phyloP scores from a whole-genome alignment of 2,329 filamentous ascomycete genomes.

The Botryosphaeria dothidea region DNA sequence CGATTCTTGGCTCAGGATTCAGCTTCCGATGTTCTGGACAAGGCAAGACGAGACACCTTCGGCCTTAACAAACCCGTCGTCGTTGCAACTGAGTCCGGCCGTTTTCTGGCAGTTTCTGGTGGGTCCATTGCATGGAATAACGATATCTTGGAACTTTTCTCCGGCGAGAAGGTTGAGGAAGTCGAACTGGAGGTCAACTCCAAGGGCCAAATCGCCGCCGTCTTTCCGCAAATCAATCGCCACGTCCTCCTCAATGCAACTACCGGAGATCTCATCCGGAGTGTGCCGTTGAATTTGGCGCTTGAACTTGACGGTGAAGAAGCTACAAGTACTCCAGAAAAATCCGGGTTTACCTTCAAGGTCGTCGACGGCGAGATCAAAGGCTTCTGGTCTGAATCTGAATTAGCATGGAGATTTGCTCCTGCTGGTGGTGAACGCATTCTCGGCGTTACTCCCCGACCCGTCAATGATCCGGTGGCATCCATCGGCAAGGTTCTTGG shows the following conservation, averaged over 20 bases:
- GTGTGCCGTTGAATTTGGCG: background rate
- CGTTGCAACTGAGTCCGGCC: conserved; percentile 75
- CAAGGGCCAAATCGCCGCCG: conserved; percentile 12
- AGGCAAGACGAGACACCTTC: conserved; percentile 70
- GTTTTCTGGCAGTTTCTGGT: conserved; percentile 74
- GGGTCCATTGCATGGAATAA: conserved; percentile 76
- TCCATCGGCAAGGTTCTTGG: conserved; percentile 94
- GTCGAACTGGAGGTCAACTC: background rate
- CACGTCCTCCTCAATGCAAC: conserved; percentile 16
- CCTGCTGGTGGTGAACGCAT: conserved; percentile 68
- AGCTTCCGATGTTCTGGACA: conserved; percentile 38
- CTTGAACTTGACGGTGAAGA: background rate
- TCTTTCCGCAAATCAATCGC: conserved; percentile 6
- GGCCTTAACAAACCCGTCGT: conserved; percentile 86
- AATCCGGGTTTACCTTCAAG: conserved; percentile 29
- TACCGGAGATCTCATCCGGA: conserved; percentile 6
- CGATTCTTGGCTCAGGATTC: conserved; percentile 66
- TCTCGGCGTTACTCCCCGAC: conserved; percentile 65
- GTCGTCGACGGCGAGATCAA: conserved; percentile 34
- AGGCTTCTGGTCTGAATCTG: conserved; percentile 31
- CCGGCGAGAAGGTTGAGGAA: conserved; percentile 63
- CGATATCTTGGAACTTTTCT: conserved; percentile 60
- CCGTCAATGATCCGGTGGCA: conserved; percentile 80
- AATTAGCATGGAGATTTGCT: conserved; percentile 68
- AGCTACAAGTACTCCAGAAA: background rate